These are phyloP conservation scores for Diutina mesorugosa DNA, from an alignment of 1,139 yeast species.

Conservation along the genomic window DNA sequence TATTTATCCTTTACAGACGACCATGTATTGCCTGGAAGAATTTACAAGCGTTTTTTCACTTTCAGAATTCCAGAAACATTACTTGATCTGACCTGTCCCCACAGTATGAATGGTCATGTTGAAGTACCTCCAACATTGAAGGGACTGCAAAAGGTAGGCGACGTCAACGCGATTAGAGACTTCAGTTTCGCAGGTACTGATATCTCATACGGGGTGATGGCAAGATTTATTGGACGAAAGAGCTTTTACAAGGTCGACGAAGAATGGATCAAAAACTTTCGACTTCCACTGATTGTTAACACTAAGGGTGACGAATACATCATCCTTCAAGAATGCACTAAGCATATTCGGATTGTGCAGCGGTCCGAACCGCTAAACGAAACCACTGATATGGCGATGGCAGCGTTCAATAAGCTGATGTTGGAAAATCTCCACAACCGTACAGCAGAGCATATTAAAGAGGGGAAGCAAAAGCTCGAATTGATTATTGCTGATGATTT, in stretches of 20 bases:
- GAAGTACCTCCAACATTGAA: slow-evolving; percentile 13
- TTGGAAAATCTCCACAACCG: slow-evolving; percentile 16
- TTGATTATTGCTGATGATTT: slow-evolving; percentile 7
- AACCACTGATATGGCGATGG: slow-evolving; percentile 3
- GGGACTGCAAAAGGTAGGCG: slow-evolving; percentile 3
- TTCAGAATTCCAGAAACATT: slow-evolving; percentile 12
- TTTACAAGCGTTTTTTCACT: slow-evolving; percentile 10
- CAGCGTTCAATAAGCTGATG: slow-evolving; percentile 8
- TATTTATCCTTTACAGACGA: slow-evolving; percentile 6
- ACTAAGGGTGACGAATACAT: slow-evolving; percentile 29
- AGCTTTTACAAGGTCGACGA: slow-evolving; percentile 12
- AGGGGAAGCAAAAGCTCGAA: slow-evolving; percentile 11
- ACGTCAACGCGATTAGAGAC: slow-evolving; percentile 5
- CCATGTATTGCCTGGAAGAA: slow-evolving; percentile 6
- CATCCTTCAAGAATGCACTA: slow-evolving; percentile 20
- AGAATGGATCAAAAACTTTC: slow-evolving; percentile 5
- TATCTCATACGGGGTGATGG: slow-evolving; percentile 11
- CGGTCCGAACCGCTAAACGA: slow-evolving; percentile 7
- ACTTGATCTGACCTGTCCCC: slow-evolving; percentile 10
- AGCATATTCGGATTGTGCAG: slow-evolving; percentile 20
- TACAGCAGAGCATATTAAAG: slow-evolving; percentile 16
- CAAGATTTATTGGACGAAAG: slow-evolving; percentile 13
- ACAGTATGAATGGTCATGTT: slow-evolving; percentile 10
- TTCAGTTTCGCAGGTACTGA: slow-evolving; percentile 9
- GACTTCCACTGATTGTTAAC: slow-evolving; percentile 19